phyloP scores from a whole-genome alignment of 2,329 filamentous ascomycete species.

The Arachnomyces sp. region DNA sequence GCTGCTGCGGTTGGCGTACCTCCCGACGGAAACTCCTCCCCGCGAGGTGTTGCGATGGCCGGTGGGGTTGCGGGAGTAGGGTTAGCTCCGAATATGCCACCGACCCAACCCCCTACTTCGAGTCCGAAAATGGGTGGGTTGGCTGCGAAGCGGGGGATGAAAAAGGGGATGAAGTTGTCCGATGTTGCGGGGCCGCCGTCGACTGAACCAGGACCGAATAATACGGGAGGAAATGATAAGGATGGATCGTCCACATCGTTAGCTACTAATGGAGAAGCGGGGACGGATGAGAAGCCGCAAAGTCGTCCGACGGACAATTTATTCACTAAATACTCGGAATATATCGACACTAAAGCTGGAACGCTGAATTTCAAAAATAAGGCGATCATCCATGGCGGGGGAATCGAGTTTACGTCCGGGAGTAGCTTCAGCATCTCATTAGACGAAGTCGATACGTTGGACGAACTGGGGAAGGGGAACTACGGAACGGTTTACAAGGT shows the following conservation, averaged over 20 bases:
- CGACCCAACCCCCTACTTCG: slow-evolving; percentile 37
- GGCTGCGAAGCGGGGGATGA: slow-evolving; percentile 41
- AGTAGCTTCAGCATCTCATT: slow-evolving; percentile 88
- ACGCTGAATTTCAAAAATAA: slow-evolving; percentile 90
- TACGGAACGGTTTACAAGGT: slow-evolving; percentile 98
- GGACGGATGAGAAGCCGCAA: slow-evolving; percentile 1
- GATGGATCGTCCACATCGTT: slow-evolving; percentile 1
- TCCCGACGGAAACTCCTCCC: slow-evolving; percentile 3
- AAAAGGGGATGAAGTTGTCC: slow-evolving; percentile 41
- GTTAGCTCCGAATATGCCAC: slow-evolving; percentile 19
- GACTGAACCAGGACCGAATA: slow-evolving; percentile 42
- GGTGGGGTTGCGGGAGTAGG: slow-evolving; percentile 8
- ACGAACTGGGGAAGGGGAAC: slow-evolving; percentile 94
- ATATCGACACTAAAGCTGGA: slow-evolving; percentile 84
- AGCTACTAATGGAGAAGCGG: slow-evolving; percentile 8
- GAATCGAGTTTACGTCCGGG: slow-evolving; percentile 87
- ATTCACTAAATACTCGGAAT: slow-evolving; percentile 67
- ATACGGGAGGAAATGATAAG: slow-evolving; percentile 14
- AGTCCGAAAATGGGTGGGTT: slow-evolving; percentile 38
- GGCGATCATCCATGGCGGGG: slow-evolving; percentile 77
- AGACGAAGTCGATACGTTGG: slow-evolving; percentile 87
- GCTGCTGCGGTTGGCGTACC: too few species aligned
- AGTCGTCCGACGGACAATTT: slow-evolving; percentile 16
- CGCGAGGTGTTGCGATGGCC: slow-evolving; percentile 4
- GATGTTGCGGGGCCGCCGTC: slow-evolving; percentile 44